Base-by-base conservation (phyloP, 176 grass and related monocot genomes). In the Puya raimondii region DNA sequence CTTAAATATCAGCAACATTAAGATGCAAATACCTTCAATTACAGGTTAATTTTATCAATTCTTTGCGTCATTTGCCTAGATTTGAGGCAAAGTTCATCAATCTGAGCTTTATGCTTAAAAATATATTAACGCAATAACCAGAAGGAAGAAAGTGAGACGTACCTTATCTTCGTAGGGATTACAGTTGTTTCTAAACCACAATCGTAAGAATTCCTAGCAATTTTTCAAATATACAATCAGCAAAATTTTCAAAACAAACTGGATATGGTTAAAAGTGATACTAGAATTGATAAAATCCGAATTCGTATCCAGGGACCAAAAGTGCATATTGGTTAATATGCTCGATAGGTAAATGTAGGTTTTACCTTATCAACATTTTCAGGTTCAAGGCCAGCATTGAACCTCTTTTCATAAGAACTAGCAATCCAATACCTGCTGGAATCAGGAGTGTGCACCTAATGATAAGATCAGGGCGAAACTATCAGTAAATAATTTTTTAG, bases 161-260 rank as follows among this genome's bases (percentile, higher is more conserved):
- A 90, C 94, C 75, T 57, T 72, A 13, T 93, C 94, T 90, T 93
- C 87, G 73, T 99, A 93, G 53, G 89, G 94, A 77, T 99, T 99
- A 74, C 94, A 99, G 78, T 93, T 92, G 75, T 86, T 87, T 72
- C 88, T 99, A 70, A 99, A 99, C 94, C 94, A 99, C 71, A 99
- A 71, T 70, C 87, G 86, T 26, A 99, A 52, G 72, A 99, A 99
- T 72, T 99, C 94, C 94, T 99, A 82, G 42, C 4, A 47, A 75
- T 11, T 84, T 66, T 70, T 25, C 56, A 76, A 67, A 58, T 49
- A 29, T 11, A 20, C 4, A 15, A 70, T 79, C 12, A 84, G 48
- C 10, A 76, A 77, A 47, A 74, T 11, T 15, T 17, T 20, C 5
- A 18, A 2, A 59, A 27, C 9, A 29, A 66, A 66, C 13, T 26